Percentiles rank a stretch among this genome's conserved stretches.
Evolutionary conservation across 306 rosid species (phyloP).

Genomic region (Arachis stenosperma): DNA sequence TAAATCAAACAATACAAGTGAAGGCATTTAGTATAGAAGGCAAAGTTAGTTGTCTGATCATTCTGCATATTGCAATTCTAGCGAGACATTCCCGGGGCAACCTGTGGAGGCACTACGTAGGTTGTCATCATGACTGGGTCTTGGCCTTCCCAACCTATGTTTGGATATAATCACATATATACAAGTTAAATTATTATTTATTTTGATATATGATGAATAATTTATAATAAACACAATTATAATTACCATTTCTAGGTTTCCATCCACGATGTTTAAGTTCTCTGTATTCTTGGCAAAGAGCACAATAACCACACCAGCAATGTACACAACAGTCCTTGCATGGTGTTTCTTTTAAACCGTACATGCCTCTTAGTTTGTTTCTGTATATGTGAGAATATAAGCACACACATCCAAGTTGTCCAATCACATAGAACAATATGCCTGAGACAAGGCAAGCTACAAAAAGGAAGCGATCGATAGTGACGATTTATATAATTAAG

Average conservation of each 20-base stretch:
- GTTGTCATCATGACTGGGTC: slow-evolving; percentile 28
- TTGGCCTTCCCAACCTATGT: slow-evolving; percentile 42
- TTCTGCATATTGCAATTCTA: not conserved
- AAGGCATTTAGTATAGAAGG: no score
- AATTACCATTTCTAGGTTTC: slow-evolving; percentile 38
- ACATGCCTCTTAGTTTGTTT: slow-evolving; percentile 37
- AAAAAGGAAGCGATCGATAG: not conserved
- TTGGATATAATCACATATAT: not conserved
- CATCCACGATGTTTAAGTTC: slow-evolving; percentile 49
- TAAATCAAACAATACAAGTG: not conserved
- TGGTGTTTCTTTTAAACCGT: slow-evolving; percentile 42
- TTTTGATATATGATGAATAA: no score
- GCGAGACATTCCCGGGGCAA: slow-evolving; percentile 41
- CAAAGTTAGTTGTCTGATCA: not conserved
- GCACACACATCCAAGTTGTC: slow-evolving; percentile 5
- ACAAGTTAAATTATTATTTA: not conserved
- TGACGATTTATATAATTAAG: not conserved
- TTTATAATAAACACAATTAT: not conserved
- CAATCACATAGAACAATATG: not conserved
- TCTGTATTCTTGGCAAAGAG: slow-evolving; percentile 46
- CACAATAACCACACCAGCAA: slow-evolving; percentile 33
- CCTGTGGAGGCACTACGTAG: slow-evolving; percentile 34
- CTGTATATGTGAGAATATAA: slow-evolving; percentile 40
- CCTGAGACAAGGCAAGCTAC: slow-evolving; percentile 43
- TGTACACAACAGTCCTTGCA: slow-evolving; percentile 41